These are phyloP conservation scores for Pseudogymnoascus sp. DNA, from an alignment of 2,329 filamentous ascomycete genomes.

Conservation along the genomic window DNA sequence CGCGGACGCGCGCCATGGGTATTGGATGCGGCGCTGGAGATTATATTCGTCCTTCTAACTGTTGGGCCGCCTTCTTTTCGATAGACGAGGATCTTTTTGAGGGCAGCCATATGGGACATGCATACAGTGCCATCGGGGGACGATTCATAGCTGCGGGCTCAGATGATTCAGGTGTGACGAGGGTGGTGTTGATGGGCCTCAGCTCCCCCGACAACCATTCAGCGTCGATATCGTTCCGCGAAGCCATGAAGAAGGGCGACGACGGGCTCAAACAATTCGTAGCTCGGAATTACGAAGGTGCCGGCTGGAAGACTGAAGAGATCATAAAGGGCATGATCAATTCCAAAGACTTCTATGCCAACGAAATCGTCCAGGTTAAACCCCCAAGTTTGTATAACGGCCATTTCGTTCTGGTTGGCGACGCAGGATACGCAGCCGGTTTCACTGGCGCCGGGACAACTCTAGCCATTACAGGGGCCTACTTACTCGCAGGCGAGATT, in stretches of 20 bases:
- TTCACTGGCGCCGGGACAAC: conserved; percentile 37
- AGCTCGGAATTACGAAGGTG: conserved; percentile 28
- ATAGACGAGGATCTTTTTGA: conserved; percentile 33
- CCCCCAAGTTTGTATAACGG: conserved; percentile 29
- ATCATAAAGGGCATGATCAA: conserved; percentile 32
- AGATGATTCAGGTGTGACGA: conserved; percentile 29
- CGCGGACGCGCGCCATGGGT: conserved; percentile 39
- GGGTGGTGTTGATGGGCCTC: conserved; percentile 32
- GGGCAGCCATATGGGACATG: conserved; percentile 32
- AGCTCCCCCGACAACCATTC: conserved; percentile 26
- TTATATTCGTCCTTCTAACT: conserved; percentile 31
- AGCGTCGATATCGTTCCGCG: conserved; percentile 31
- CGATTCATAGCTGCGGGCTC: conserved; percentile 32
- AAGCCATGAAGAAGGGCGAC: conserved; percentile 32
- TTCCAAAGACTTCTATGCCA: conserved; percentile 34
- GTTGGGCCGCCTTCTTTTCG: conserved; percentile 38
- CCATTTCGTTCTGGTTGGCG: conserved; percentile 16
- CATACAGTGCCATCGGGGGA: conserved; percentile 33
- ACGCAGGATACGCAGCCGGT: conserved; percentile 36
- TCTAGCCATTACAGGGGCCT: conserved; percentile 35
- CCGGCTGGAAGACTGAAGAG: conserved; percentile 36
- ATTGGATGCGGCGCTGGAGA: conserved; percentile 34
- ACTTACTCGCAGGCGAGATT: conserved; percentile 41
- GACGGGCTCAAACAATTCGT: conserved; percentile 29
- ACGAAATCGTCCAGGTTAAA: conserved; percentile 34